Conservation (phyloP, 306 rosid species). For the Corylus heterophylla region DNA sequence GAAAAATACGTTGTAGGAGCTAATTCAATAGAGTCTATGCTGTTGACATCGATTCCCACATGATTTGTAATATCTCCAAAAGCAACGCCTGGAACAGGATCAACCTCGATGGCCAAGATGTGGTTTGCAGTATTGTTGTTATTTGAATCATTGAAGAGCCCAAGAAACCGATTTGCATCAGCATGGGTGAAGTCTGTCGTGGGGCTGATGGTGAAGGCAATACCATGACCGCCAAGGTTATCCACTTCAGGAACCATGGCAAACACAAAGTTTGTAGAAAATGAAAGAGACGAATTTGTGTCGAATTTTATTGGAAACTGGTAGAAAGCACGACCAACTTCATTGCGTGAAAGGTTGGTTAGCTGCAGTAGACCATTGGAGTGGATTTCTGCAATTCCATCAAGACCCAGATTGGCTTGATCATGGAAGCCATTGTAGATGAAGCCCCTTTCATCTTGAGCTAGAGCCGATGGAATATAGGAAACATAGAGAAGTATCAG, state of each 20-base stretch:
- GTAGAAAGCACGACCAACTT: background rate
- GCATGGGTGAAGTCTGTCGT: conserved; percentile 1
- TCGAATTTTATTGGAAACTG: background rate
- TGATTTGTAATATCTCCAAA: conserved; percentile 27
- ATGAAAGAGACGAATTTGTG: background rate
- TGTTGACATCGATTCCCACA: conserved; percentile 36
- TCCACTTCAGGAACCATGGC: background rate
- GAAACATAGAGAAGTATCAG: background rate
- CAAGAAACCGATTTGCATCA: conserved; percentile 12
- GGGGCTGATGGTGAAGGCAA: conserved; percentile 31
- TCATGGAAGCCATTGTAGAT: background rate
- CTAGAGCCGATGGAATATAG: background rate
- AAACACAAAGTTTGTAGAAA: background rate
- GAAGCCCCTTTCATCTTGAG: conserved; percentile 4
- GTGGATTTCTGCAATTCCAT: background rate
- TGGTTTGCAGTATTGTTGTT: conserved; percentile 11
- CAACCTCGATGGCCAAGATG: conserved; percentile 39
- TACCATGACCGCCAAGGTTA: conserved; percentile 18
- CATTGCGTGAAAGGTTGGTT: background rate
- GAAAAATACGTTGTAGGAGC: conserved; percentile 8
- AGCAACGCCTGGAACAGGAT: conserved; percentile 11
- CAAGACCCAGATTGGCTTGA: background rate
- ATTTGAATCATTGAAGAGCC: conserved; percentile 27
- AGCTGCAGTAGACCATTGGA: background rate
- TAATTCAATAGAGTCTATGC: conserved; percentile 4